phyloP scores from a whole-genome alignment of 306 rosid species.

The Vigna trinervia region DNA sequence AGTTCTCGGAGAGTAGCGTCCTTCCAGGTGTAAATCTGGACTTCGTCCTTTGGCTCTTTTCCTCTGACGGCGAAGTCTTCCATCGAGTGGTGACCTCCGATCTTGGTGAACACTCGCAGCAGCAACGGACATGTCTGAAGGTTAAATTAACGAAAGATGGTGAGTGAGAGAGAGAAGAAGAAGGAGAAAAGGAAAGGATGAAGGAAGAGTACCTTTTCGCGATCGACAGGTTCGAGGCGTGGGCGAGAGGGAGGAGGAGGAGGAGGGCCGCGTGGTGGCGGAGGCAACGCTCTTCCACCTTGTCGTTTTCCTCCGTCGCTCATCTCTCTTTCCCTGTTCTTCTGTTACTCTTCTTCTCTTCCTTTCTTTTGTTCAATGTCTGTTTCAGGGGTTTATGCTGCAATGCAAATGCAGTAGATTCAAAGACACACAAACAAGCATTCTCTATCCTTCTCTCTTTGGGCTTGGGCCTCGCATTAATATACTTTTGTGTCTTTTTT shows the following conservation, averaged over 20 bases:
- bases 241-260: constrained; percentile 55
- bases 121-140: constrained; percentile 88
- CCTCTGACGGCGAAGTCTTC: constrained; percentile 94
- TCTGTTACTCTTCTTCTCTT: constrained; percentile 1
- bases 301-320: constrained; percentile 59
- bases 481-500: too few relatives aligned
- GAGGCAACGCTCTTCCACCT: constrained; percentile 51
- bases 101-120: constrained; percentile 92
- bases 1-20: constrained; percentile 94
- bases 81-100: constrained; percentile 73
- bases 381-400: neutral
- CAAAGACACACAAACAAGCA: too few relatives aligned
- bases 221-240: constrained; percentile 64
- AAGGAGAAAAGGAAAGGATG: neutral
- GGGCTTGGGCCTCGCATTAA: neutral
- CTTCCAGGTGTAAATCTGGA: constrained; percentile 98
- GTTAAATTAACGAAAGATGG: neutral
- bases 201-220: constrained; percentile 53
- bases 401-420: too few relatives aligned
- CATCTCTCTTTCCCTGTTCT: constrained; percentile 37
- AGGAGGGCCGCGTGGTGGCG: constrained; percentile 54
- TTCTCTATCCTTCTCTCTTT: neutral
- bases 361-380: neutral
- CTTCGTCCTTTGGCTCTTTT: constrained; percentile 93
- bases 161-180: neutral